Base-by-base conservation (phyloP, 306 rosid genomes). In the Gleditsia sinensis region DNA sequence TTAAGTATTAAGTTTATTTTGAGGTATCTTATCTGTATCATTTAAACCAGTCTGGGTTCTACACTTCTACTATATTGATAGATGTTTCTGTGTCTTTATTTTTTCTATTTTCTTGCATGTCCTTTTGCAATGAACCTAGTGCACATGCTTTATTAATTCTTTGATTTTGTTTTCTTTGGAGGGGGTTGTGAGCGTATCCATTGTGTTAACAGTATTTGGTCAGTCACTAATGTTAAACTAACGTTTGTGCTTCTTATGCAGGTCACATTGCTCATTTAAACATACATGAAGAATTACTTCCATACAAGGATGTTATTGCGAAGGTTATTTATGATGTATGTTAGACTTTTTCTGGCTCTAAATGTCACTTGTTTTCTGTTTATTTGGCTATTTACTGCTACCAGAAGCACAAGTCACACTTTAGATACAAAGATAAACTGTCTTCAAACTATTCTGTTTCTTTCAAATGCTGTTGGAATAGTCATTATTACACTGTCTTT, bases 181-280 rank as follows among this genome's bases (percentile, higher is more conserved):
- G 33, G 36, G 34, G 28, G 32, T 42, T 28, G 70, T 49, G 67
- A 71, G 63, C 32, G 58, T 54, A 21, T 49, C 37, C 49, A 57
- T 56, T 75, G 55, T 33, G 17, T 40, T 72, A 14, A 46, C 69
- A 17, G 69, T 65, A 74, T 71, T 74, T 71, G 79, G 56, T 72
- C 37, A 3, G 34, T 66, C 40, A 21, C 57, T 75, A 74, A 74
- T 50, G 69, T 28, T 76, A 71, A 73, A 77, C 85, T 75, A 51
- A 75, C 83, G 81, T 64, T 10, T 56, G 48, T 53, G 66, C 53
- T 82, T 49, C 73, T 54, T 49, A 10, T 86, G 79, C 98, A 94
- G 98, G 98, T 87, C 97, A 91, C 65, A 67, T 94, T 80, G 98
- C 98, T 68, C 98, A 91, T 85, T 78, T 94, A 72, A 94, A 94